These are phyloP conservation scores for Mycena rosella DNA, from an alignment of 768 basidiomycete genomes.

Conservation along the genomic window DNA sequence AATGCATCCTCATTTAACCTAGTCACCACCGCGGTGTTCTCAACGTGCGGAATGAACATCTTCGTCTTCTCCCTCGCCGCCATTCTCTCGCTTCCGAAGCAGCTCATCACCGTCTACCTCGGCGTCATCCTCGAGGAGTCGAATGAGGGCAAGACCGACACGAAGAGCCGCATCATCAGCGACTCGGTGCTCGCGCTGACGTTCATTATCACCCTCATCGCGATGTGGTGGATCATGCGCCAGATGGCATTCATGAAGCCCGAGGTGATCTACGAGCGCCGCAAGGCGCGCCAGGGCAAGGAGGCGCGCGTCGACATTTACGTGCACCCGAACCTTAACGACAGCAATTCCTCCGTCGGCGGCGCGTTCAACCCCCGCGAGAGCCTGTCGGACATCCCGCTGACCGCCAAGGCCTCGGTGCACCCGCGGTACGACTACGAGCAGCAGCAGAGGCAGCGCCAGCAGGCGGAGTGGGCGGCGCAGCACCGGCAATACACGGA, in stretches of 20 bases:
- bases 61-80: slow-evolving; percentile 84
- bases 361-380: slow-evolving; percentile 20
- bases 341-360: slow-evolving; percentile 32
- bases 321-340: slow-evolving; percentile 20
- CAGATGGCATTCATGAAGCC: slow-evolving; percentile 80
- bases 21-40: slow-evolving; percentile 92
- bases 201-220: slow-evolving; percentile 75
- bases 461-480: slow-evolving; percentile 45
- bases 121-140: slow-evolving; percentile 81
- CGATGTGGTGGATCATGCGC: slow-evolving; percentile 88
- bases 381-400: slow-evolving; percentile 33
- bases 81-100: slow-evolving; percentile 88
- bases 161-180: slow-evolving; percentile 73
- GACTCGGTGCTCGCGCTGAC: slow-evolving; percentile 78
- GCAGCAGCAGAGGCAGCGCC: slow-evolving; percentile 34
- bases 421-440: slow-evolving; percentile 38
- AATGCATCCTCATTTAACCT: slow-evolving; percentile 20
- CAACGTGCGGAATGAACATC: slow-evolving; percentile 90
- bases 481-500: slow-evolving; percentile 52
- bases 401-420: slow-evolving; percentile 22
- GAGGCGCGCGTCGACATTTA: slow-evolving; percentile 10
- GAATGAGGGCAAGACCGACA: slow-evolving; percentile 52
- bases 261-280: slow-evolving; percentile 73
- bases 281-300: slow-evolving; percentile 72
- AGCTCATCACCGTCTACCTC: slow-evolving; percentile 92